Evolutionary conservation across 2,329 filamentous ascomycete genomes (phyloP), one percentile per base, ranked within the genome.

Genomic region (Talaromyces rugulosus): DNA sequence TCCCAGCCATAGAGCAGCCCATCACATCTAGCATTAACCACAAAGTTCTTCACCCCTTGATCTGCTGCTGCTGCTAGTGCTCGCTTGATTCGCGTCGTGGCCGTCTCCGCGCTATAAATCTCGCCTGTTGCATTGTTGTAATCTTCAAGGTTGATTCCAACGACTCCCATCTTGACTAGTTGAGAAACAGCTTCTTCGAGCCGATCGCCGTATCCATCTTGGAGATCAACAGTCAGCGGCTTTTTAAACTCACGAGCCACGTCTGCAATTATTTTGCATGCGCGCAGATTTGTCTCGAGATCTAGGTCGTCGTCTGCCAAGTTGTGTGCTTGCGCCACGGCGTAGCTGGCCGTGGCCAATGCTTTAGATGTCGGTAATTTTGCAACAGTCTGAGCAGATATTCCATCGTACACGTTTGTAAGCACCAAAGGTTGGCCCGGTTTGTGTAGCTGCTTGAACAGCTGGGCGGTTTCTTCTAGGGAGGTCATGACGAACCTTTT

Each of bases 141-240:
- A 61, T 88, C 86, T 63, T 88, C 85, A 2, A 88, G 77, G 66
- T 88, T 88, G 55, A 80, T 81, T 0, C 86, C 85, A 1, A 83
- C 82, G 0, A 78, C 85, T 0, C 85, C 85, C 0, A 81, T 62
- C 3, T 75, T 69, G n/a, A 87, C 78, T 0, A 82, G 75, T 2
- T 68, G 68, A 5, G 71, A 69, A 2, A 87, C 74, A 0, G 77
- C 81, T 4, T 80, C 76, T 5, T 74, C 78, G 1, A 85, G 76
- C 23, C 69, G 67, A 2, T 78, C 71, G 2, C 80, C 81, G 64
- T 87, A 88, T 0, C 85, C 86, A 66, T 88, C 85, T 70, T 87
- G 85, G 2, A 87, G 69, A 67, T 88, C 86, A 5, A 82, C 83
- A 0, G 81, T 83, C 0, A 88, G 70, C 0, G 84, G 83, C 1